Percentiles rank a stretch among this genome's conserved stretches.
Conservation (phyloP, 192 early-diverging fungal species). For the Rhizophagus clarus region DNA sequence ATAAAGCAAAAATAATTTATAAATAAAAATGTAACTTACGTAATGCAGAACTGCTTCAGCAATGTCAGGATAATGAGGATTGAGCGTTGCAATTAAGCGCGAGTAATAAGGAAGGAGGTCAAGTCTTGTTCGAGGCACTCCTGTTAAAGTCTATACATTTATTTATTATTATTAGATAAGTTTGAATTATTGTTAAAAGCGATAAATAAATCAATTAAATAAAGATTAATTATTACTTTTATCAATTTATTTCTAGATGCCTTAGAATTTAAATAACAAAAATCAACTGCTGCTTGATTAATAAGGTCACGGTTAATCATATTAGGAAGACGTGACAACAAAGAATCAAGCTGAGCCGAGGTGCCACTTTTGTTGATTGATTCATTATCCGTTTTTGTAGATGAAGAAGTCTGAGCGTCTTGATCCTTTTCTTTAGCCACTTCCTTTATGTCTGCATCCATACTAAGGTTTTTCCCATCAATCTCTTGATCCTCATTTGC, state of each 20-base stretch:
- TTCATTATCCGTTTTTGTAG: conserved; percentile 25
- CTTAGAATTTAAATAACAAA: conserved; percentile 90
- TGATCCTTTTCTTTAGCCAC: not conserved
- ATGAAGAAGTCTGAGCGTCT: conserved; percentile 17
- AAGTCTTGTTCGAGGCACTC: conserved; percentile 77
- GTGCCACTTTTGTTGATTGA: conserved; percentile 37
- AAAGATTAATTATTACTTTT: conserved; percentile 41
- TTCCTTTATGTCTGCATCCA: conserved; percentile 31
- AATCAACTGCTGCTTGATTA: conserved; percentile 89
- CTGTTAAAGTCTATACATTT: conserved; percentile 55
- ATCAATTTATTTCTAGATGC: conserved; percentile 73
- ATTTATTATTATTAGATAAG: not conserved
- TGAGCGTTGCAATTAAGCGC: conserved; percentile 84
- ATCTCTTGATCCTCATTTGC: conserved; percentile 36
- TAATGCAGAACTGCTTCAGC: conserved; percentile 67
- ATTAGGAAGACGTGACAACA: conserved; percentile 73
- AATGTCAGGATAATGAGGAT: conserved; percentile 88
- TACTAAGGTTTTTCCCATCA: conserved; percentile 32
- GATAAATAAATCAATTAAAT: not conserved
- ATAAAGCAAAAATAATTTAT: not conserved
- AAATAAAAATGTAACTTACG: conserved; percentile 37
- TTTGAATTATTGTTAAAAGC: not conserved
- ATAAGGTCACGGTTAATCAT: conserved; percentile 82
- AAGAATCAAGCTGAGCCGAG: conserved; percentile 59
- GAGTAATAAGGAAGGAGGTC: conserved; percentile 92